These are phyloP conservation scores for Lachancea fermentati DNA, from an alignment of 805 yeast genomes.

Conservation along the genomic window DNA sequence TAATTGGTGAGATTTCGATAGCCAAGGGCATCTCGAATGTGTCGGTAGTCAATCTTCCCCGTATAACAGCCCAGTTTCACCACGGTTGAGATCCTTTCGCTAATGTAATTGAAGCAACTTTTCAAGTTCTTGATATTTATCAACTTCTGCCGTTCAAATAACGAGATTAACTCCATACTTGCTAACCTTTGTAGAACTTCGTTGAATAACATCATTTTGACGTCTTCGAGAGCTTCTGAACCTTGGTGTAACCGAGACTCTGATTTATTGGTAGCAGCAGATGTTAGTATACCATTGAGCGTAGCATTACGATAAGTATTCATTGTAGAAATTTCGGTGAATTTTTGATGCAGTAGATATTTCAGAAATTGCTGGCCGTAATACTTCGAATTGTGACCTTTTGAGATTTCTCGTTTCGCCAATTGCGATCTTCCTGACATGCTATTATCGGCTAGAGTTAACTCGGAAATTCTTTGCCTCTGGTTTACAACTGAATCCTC, in stretches of 20 bases:
- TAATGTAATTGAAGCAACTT: background rate
- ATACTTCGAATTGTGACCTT: background rate
- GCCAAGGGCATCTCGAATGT: background rate
- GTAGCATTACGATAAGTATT: constrained; percentile 2
- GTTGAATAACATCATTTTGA: constrained; percentile 1
- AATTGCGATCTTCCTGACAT: background rate
- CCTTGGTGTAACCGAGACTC: background rate
- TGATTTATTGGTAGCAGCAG: background rate
- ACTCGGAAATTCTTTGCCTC: background rate
- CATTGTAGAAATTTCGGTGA: constrained; percentile 4
- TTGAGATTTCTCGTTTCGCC: background rate
- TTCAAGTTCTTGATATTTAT: constrained; percentile 2
- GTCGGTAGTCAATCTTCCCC: constrained; percentile 4
- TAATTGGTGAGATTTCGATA: background rate
- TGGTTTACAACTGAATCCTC: background rate
- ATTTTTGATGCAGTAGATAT: constrained; percentile 1
- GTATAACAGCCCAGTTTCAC: constrained; percentile 3
- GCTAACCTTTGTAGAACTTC: constrained; percentile 1
- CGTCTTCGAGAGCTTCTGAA: constrained; percentile 1
- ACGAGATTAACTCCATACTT: constrained; percentile 1
- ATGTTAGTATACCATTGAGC: background rate
- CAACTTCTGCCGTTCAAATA: constrained; percentile 5
- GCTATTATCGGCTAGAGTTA: background rate
- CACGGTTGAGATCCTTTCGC: constrained; percentile 2
- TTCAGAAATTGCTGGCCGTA: constrained; percentile 3